Base-by-base conservation (phyloP, 257 asterid species). In the Petunia axillaris region DNA sequence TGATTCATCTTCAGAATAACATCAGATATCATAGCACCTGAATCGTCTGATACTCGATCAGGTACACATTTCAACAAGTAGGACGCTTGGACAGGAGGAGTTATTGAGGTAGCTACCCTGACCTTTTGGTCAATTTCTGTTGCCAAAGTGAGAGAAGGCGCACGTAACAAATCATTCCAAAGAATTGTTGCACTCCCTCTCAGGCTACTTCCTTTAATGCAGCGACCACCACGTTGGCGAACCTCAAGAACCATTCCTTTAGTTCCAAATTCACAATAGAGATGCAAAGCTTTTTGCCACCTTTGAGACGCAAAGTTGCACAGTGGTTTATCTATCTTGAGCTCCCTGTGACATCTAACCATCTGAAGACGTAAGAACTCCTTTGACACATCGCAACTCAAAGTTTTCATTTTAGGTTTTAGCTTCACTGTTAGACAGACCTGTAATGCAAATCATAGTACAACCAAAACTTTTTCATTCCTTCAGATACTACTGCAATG, bases 1-100 rank as follows among this genome's bases (percentile, higher is more conserved):
- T 83, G 90, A 81, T 92, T 93, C 98, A 93, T 89, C 85, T 65
- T 92, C 86, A 95, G 84, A 82, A 93, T 89, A n/a, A 95, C 89
- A 63, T 95, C 99, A 2, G 99, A 95, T 77, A 95, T 81, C 99
- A 95, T 95, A 2, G 97, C 95, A 1, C 98, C 99, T 1, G 97
- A 90, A 85, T 95, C 97, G 80, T 95, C 99, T 1, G 97, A 93
- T 52, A 93, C 98, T 74, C 97, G 87, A 38, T 95, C 99, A 0
- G 99, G 92, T 62, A 95, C 98, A 8, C 97, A 93, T 87, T 90
- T 95, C 82, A 95, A 83, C 87, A 95, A 85, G 89, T 95, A 93
- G 3, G 98, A 81, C 14, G 90, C 97, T 73, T 95, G 98, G 39
- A 89, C 95, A 4, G 99, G 99, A 62, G 99, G 99, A 57, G 99